A percentile compares a stretch with the other conserved stretches of the same genome.
Evolutionary conservation across 768 basidiomycete genomes (phyloP).

Genomic region (Filobasidium wieringae): DNA sequence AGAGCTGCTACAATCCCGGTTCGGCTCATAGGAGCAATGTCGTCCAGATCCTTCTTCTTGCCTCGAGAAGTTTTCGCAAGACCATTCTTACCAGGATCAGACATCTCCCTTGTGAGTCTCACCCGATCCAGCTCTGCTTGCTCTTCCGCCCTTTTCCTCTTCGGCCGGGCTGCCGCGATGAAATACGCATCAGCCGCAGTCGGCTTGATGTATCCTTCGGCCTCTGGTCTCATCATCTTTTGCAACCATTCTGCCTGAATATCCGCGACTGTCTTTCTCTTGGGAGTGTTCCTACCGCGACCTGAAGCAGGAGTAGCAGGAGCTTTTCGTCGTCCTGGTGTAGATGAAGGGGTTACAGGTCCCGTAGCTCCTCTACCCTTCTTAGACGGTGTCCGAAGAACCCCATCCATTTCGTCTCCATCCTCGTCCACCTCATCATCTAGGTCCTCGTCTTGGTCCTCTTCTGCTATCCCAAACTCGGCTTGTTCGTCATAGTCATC

Average conservation of each 20-base stretch:
- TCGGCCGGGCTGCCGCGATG: constrained; percentile 40
- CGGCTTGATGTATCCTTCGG: constrained; percentile 44
- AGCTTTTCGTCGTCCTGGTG: background rate
- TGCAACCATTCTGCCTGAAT: background rate
- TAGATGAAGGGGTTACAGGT: background rate
- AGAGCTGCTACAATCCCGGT: background rate
- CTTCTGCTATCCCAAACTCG: background rate
- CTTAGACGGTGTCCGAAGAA: background rate
- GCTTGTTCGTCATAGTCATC: background rate
- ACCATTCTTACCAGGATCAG: background rate
- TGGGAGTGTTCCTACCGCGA: background rate
- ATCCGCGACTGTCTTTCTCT: background rate
- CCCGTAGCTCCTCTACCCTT: background rate
- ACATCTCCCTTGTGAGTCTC: background rate
- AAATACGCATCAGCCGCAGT: constrained; percentile 83
- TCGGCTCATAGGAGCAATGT: background rate
- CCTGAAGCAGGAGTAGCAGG: background rate
- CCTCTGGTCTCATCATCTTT: background rate
- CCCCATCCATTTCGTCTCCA: background rate
- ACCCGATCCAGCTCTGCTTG: constrained; percentile 29
- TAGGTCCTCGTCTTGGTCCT: background rate
- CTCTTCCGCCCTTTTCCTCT: constrained; percentile 43
- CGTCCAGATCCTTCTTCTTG: background rate
- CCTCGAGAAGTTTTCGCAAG: background rate
- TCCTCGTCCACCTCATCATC: background rate